Evolutionary conservation across 2,329 filamentous ascomycete species (phyloP), one percentile per base, ranked within the genome.

Genomic region (Acrocalymma vagum): DNA sequence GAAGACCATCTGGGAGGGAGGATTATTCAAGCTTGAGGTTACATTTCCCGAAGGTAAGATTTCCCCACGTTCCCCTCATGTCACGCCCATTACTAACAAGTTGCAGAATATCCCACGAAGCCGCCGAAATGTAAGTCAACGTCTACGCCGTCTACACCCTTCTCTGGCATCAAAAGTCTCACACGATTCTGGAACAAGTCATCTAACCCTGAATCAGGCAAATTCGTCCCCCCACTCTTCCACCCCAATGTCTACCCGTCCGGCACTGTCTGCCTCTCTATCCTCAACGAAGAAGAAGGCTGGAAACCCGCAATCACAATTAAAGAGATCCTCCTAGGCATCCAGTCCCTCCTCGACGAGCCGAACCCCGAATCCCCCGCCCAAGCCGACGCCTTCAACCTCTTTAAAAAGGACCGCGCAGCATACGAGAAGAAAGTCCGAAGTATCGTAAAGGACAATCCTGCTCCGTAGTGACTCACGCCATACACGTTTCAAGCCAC

Each of bases 261-360:
- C 1, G 95, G 94, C 55, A 99, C 94, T 31, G 94, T 99, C 48
- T 99, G 94, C 67, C 81, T 99, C 15, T 96, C 90, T 18, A 99
- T 99, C 55, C 76, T 99, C 54, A 99, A 97, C 74, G 95, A 99
- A 71, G 94, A 99, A 62, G 94, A 99, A 70, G 92, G 89, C 6
- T 99, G 95, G 94, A 95, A 95, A 72, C 95, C 94, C 1, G 93
- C 94, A 6, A 99, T 99, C 63, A 99, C 94, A 0, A 90, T 99
- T 70, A 97, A 96, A 75, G 91, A 97, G 73, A 97, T 99, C 51
- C 82, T 97, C 5, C 81, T 97, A 1, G 94, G 94, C 32, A 95
- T 99, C 42, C 94, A 99, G 72, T 93, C 95, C 60, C 82, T 99
- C 2, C 84, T 99, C 26, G 87, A 99, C 69, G 93, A 96, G 62